Conservation (phyloP, 78 protist genomes). For the Cavenderia fasciculata region DNA sequence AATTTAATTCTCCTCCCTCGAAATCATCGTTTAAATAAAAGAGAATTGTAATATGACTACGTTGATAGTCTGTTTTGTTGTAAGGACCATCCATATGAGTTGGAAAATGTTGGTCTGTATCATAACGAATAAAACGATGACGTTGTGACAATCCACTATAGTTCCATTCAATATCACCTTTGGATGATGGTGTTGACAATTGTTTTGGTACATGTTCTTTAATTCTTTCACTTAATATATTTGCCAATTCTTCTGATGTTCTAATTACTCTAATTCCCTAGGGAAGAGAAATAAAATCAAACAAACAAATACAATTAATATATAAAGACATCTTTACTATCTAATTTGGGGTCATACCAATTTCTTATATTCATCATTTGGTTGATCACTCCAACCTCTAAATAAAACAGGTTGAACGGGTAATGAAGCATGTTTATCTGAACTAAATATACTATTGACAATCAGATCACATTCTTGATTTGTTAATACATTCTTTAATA, state of each 20-base stretch:
- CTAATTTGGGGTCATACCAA: too few species aligned
- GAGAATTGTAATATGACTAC: background rate
- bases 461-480: background rate
- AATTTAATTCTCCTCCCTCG: background rate
- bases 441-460: background rate
- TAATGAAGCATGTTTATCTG: background rate
- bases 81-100: conserved; percentile 23
- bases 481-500: conserved; percentile 6
- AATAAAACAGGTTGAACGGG: background rate
- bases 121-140: conserved; percentile 20
- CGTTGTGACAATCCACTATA: background rate
- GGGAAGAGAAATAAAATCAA: too few species aligned
- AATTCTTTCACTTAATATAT: background rate
- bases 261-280: conserved; percentile 6
- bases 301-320: too few species aligned
- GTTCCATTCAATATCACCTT: background rate
- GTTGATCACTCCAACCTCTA: conserved; percentile 5
- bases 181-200: background rate
- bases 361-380: background rate
- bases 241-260: conserved; percentile 10
- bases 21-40: conserved; percentile 1
- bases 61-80: background rate
- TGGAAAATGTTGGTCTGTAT: background rate
- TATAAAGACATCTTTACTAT: too few species aligned
- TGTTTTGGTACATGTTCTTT: background rate